These are phyloP conservation scores for Corniculantispora saksenae DNA, from an alignment of 2,329 filamentous ascomycete genomes.

Conservation along the genomic window DNA sequence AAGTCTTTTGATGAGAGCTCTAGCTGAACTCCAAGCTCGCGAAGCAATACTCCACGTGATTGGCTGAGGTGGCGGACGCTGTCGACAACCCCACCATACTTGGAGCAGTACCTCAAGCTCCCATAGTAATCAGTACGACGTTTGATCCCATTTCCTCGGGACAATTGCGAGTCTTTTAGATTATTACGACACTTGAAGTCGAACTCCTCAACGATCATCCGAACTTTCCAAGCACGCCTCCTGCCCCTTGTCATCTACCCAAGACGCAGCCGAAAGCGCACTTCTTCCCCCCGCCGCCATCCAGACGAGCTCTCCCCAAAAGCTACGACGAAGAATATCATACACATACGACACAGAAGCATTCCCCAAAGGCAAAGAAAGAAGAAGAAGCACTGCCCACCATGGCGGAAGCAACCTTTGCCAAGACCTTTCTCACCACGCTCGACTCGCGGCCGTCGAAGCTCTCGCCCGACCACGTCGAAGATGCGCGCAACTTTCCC, in stretches of 20 bases:
- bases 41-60: constrained; percentile 10
- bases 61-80: neutral
- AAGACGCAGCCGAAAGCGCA: no score
- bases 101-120: neutral
- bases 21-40: neutral
- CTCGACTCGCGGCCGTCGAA: constrained; percentile 79
- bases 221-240: no score
- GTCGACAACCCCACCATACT: neutral
- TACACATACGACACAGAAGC: no score
- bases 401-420: constrained; percentile 85
- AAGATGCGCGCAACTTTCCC: constrained; percentile 78
- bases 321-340: no score
- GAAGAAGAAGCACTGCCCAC: constrained; percentile 14
- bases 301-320: no score
- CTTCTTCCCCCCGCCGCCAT: no score
- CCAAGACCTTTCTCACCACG: constrained; percentile 76
- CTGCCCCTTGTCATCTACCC: neutral
- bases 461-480: constrained; percentile 86
- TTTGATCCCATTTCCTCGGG: neutral
- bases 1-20: neutral
- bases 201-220: no score
- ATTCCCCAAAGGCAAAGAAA: no score
- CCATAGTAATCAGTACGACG: neutral
- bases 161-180: neutral
- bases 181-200: neutral